phyloP scores from a whole-genome alignment of 768 basidiomycete species.

The Mycena vulgaris region DNA sequence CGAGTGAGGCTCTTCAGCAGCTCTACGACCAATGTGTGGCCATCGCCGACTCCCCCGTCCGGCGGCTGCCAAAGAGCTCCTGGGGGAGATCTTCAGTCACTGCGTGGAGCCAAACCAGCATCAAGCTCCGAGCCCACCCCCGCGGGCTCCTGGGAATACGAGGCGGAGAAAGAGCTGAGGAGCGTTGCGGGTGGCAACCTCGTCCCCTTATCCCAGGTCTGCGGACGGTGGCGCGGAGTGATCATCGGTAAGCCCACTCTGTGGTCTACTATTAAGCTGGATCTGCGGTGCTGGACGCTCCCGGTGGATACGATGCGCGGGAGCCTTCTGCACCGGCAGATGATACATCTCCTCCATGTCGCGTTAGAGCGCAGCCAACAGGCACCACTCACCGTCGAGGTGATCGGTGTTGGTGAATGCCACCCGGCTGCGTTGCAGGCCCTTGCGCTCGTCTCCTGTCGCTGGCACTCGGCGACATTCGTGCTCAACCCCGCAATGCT shows the following conservation, averaged over 20 bases:
- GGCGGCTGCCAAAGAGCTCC: conserved; percentile 10
- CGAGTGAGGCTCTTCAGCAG: neutral
- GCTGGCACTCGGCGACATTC: conserved; percentile 9
- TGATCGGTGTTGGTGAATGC: neutral
- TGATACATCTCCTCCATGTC: neutral
- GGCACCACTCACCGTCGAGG: conserved; percentile 3
- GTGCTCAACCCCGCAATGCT: conserved; percentile 1
- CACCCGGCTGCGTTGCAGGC: neutral
- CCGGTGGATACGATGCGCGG: neutral
- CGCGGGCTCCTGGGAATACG: neutral
- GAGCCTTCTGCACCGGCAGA: neutral
- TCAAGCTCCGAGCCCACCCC: neutral
- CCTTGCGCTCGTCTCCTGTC: neutral
- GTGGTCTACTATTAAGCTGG: conserved; percentile 16
- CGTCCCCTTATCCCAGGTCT: conserved; percentile 5
- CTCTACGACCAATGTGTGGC: neutral
- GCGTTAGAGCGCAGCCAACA: conserved; percentile 2
- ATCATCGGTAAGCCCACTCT: neutral
- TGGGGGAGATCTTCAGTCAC: conserved; percentile 5
- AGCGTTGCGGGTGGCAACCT: conserved; percentile 14
- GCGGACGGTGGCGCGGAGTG: neutral
- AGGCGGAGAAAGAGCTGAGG: conserved; percentile 1
- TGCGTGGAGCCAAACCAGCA: neutral
- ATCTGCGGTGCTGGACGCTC: conserved; percentile 24
- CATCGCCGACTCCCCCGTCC: conserved; percentile 1